Conservation (phyloP, 2,329 filamentous ascomycete genomes). For the Sarocladiaceae sp. region DNA sequence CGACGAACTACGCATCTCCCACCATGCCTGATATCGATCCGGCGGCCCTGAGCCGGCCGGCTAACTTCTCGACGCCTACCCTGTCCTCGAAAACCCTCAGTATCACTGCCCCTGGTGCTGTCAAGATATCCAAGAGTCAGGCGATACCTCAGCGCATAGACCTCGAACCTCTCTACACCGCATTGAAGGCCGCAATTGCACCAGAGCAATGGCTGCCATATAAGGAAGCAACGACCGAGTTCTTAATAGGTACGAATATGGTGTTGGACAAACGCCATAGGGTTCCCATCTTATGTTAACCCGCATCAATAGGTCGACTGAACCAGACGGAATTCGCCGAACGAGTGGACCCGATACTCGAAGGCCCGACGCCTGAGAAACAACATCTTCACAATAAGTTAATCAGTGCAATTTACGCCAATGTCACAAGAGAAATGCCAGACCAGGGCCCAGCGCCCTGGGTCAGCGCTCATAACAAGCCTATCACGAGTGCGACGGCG, state of each 20-base stretch:
- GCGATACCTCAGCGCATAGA: conserved; percentile 64
- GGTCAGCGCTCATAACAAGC: conserved; percentile 70
- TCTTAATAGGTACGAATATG: conserved; percentile 52
- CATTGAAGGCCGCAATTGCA: conserved; percentile 55
- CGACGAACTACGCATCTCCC: conserved; percentile 12
- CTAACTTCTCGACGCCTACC: conserved; percentile 55
- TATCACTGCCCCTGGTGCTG: conserved; percentile 42
- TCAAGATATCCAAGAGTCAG: conserved; percentile 56
- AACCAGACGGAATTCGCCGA: conserved; percentile 59
- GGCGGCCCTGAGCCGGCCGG: conserved; percentile 61
- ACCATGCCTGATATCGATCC: conserved; percentile 68
- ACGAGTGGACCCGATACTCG: conserved; percentile 56
- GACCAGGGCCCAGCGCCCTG: conserved; percentile 64
- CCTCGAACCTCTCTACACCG: conserved; percentile 60
- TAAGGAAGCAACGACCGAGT: conserved; percentile 59
- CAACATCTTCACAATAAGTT: conserved; percentile 66
- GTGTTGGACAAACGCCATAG: neutral
- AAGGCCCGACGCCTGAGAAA: conserved; percentile 52
- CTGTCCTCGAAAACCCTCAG: conserved; percentile 55
- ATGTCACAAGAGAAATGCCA: conserved; percentile 66
- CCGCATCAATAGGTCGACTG: conserved; percentile 45
- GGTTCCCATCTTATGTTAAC: conserved; percentile 10
- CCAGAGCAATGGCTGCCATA: conserved; percentile 60
- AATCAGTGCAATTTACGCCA: conserved; percentile 61
- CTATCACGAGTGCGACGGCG: conserved; percentile 48